Evolutionary conservation across 768 basidiomycete species (phyloP).

Genomic region (Amanita rubescens): DNA sequence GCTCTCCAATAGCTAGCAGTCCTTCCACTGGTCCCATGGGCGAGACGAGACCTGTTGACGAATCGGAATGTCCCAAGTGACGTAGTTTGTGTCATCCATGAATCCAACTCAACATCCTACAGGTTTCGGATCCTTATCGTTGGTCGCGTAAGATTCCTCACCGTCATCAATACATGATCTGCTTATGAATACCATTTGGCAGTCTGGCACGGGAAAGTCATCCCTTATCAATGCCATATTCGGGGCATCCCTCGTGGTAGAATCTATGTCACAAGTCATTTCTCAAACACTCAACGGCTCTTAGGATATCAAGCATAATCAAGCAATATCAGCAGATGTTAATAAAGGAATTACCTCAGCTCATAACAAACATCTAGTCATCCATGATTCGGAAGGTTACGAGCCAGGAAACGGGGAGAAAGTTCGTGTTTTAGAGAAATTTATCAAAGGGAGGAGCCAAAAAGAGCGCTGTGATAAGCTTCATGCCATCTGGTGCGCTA

Average conservation of each 20-base stretch:
- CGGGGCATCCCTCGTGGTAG: constrained; percentile 12
- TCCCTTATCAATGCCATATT: constrained; percentile 20
- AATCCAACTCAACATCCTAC: neutral
- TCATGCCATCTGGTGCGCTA: constrained; percentile 16
- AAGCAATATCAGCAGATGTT: constrained; percentile 19
- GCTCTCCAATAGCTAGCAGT: too few species aligned
- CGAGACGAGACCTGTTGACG: too few species aligned
- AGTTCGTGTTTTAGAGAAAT: neutral
- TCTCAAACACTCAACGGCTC: neutral
- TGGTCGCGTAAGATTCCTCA: too few species aligned
- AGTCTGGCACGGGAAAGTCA: too few species aligned
- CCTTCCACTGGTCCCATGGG: too few species aligned
- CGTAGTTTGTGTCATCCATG: neutral
- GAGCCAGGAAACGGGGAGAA: constrained; percentile 16
- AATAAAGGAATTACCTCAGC: constrained; percentile 13
- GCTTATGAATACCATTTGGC: neutral
- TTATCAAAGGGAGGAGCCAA: neutral
- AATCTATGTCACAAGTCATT: neutral
- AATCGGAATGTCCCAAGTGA: neutral
- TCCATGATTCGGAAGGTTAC: constrained; percentile 25
- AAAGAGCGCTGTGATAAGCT: constrained; percentile 5
- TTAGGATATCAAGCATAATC: constrained; percentile 16
- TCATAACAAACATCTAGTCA: too few species aligned
- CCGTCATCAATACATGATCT: neutral
- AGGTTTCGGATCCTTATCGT: too few species aligned